These are phyloP conservation scores for Corynespora cassiicola DNA, from an alignment of 2,329 filamentous ascomycete species.

Conservation along the genomic window DNA sequence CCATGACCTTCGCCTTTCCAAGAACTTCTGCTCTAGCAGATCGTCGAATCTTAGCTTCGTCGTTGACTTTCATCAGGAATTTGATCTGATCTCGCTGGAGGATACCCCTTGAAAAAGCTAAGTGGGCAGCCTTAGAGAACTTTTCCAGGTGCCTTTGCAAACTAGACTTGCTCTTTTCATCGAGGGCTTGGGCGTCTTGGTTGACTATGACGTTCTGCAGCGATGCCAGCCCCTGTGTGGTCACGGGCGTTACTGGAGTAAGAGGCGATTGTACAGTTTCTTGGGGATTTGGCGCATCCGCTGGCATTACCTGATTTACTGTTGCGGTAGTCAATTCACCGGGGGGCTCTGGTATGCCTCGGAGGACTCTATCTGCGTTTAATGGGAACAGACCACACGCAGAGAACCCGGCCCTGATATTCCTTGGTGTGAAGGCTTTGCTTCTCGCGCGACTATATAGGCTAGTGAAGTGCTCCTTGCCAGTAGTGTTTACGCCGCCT, in stretches of 20 bases:
- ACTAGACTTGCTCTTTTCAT: constrained; percentile 17
- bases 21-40: constrained; percentile 21
- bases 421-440: constrained; percentile 24
- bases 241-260: constrained; percentile 16
- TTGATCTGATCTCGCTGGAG: constrained; percentile 28
- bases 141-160: constrained; percentile 12
- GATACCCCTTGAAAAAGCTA: constrained; percentile 18
- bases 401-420: constrained; percentile 30
- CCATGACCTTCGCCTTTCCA: constrained; percentile 6
- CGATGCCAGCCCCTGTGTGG: constrained; percentile 12
- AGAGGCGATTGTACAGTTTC: constrained; percentile 27
- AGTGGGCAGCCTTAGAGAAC: constrained; percentile 23
- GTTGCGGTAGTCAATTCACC: constrained; percentile 15
- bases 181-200: constrained; percentile 9
- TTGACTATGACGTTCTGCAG: constrained; percentile 14
- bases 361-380: constrained; percentile 33
- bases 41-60: constrained; percentile 28
- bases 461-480: constrained; percentile 18
- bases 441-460: constrained; percentile 25
- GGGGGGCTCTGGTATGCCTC: constrained; percentile 22
- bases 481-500: constrained; percentile 11
- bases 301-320: constrained; percentile 5
- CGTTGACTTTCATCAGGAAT: constrained; percentile 29
- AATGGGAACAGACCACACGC: constrained; percentile 29
- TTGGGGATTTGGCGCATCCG: constrained; percentile 13